Percentiles rank a stretch among this genome's conserved stretches.
These are phyloP conservation scores for Ganoderma sinense DNA, from an alignment of 1,284 basidiomycete genomes.

Conservation along the genomic window DNA sequence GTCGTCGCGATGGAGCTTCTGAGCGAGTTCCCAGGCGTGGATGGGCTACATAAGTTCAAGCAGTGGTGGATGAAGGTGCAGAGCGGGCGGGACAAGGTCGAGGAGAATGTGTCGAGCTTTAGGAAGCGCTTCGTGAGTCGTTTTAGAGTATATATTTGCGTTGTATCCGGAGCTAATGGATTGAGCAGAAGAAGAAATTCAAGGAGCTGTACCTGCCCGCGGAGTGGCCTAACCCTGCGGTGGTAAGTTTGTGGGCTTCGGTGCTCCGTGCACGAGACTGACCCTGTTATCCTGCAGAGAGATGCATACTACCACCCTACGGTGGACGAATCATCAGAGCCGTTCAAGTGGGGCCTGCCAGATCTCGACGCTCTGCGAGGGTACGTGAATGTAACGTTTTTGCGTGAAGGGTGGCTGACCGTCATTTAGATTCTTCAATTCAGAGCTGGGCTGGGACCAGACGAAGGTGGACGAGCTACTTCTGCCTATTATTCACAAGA, in stretches of 20 bases:
- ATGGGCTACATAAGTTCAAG: conserved; percentile 87
- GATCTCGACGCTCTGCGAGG: conserved; percentile 90
- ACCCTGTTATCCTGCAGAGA: conserved; percentile 53
- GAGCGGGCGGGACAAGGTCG: conserved; percentile 80
- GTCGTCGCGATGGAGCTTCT: conserved; percentile 97
- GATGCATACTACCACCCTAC: conserved; percentile 94
- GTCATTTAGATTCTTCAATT: conserved; percentile 73
- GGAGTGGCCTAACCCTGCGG: conserved; percentile 92
- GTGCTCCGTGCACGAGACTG: not conserved
- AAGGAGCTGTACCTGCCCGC: conserved; percentile 83
- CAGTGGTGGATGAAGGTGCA: conserved; percentile 98
- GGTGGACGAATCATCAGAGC: conserved; percentile 91
- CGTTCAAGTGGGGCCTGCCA: conserved; percentile 97
- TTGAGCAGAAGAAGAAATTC: conserved; percentile 85
- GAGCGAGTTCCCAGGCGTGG: conserved; percentile 87
- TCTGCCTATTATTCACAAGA: conserved; percentile 92
- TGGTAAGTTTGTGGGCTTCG: conserved; percentile 58
- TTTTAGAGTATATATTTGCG: conserved; percentile 23
- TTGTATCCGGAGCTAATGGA: not conserved
- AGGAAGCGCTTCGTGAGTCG: conserved; percentile 82
- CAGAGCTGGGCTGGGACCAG: conserved; percentile 89
- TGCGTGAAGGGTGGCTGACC: not conserved
- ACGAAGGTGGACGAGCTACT: conserved; percentile 92
- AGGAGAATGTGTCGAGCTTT: conserved; percentile 80
- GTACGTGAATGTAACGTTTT: conserved; percentile 52